Base-by-base conservation (phyloP, 179 eudicot species). In the Beta macrorhiza region DNA sequence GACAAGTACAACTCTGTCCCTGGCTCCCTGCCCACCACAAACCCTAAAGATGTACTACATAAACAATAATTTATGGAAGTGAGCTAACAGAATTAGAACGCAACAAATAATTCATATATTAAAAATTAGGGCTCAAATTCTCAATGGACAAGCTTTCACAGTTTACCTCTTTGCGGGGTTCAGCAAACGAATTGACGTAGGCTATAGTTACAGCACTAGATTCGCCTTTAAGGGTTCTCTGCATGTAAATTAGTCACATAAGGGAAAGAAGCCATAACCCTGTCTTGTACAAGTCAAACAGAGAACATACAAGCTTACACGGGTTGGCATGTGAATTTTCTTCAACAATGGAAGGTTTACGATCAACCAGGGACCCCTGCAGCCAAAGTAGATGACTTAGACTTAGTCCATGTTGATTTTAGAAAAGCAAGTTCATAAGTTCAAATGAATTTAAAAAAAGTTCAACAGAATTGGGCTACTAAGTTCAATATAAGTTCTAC, bases 251-350 rank as follows among this genome's bases (percentile, higher is more conserved):
- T 6, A 55, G 49, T 65, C 29, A 37, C 20, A 58, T 75, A 29
- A 81, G 79, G 73, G 45, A 65, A 75, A 17, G 5, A 75, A 72
- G 53, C 49, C 72, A 75, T 45, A n/a, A 7, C 71, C 57, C 71
- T 11, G 22, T 56, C 61, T 53, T 81, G 80, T 74, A 67, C 67
- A 74, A 74, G 83, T 74, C 65, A 65, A 64, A 81, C 68, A 44
- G 78, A 64, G 79, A 81, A 81, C 83, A 64, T 81, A 81, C 83
- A 81, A 71, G 83, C 79, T 81, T 81, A 81, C 79, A 74, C 74
- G 62, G 74, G 75, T 65, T 81, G 79, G 75, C 74, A 14, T 37
- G 77, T 74, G 75, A 74, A 64, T 64, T 81, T 81, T 75, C 83
- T 67, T 75, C 59, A 29, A n/a, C 64, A 44, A 81, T 56, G 29